A percentile compares a stretch with the other conserved stretches of the same genome.
phyloP scores from a whole-genome alignment of 257 asterid species.

The Echium plantagineum region DNA sequence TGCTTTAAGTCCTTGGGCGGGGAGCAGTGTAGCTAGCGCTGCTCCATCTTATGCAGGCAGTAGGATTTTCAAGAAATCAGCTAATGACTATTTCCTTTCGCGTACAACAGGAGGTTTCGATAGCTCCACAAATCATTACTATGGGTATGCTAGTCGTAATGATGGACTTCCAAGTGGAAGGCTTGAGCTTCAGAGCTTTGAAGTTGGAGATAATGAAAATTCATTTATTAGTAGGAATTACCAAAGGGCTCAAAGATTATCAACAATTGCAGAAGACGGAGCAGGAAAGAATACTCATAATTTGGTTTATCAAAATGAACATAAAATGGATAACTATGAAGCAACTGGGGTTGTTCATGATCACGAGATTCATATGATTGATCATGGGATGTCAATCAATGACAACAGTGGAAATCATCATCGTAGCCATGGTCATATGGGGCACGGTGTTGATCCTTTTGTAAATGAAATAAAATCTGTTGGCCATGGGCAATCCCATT shows the following conservation, averaged over 20 bases:
- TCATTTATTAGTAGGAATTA: slow-evolving; percentile 18
- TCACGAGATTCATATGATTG: too few relatives aligned
- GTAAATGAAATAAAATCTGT: slow-evolving; percentile 12
- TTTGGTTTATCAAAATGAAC: slow-evolving; percentile 22
- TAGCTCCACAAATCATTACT: slow-evolving; percentile 17
- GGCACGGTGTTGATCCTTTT: not conserved
- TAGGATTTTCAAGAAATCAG: slow-evolving; percentile 42
- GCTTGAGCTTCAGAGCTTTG: slow-evolving; percentile 58
- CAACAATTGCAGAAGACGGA: slow-evolving; percentile 21
- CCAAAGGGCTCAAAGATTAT: slow-evolving; percentile 11
- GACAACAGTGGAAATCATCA: too few relatives aligned
- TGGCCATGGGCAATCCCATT: slow-evolving; percentile 10
- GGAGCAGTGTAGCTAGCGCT: slow-evolving; percentile 16
- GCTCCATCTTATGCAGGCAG: slow-evolving; percentile 20
- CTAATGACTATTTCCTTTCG: slow-evolving; percentile 52
- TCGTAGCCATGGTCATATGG: slow-evolving; percentile 12
- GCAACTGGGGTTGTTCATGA: slow-evolving; percentile 18
- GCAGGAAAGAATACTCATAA: slow-evolving; percentile 15
- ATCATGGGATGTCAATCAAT: too few relatives aligned
- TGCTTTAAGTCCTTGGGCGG: slow-evolving; percentile 52
- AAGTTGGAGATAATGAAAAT: slow-evolving; percentile 21
- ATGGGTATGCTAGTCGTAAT: slow-evolving; percentile 26
- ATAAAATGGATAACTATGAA: slow-evolving; percentile 21
- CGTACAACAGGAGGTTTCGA: slow-evolving; percentile 24
- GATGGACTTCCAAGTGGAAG: slow-evolving; percentile 24